phyloP scores from a whole-genome alignment of 495 filamentous ascomycete species.

The Talaromyces liani region DNA sequence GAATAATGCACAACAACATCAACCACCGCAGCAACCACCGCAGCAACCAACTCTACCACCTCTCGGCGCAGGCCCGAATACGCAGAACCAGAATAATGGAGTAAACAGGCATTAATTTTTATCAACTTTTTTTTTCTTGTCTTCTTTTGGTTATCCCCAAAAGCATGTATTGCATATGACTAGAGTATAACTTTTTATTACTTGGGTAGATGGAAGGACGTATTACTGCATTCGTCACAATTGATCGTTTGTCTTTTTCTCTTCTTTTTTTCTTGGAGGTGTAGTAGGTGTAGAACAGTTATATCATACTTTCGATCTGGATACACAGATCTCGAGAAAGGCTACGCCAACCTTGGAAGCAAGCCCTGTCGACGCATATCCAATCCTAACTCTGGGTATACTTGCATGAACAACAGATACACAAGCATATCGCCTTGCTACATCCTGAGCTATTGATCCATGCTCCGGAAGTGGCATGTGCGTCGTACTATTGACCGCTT shows the following conservation, averaged over 20 bases:
- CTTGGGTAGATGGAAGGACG: background rate
- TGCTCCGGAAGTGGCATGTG: background rate
- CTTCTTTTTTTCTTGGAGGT: background rate
- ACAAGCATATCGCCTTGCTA: background rate
- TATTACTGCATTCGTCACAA: background rate
- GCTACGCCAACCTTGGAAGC: background rate
- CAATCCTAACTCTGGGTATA: background rate
- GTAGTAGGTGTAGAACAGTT: background rate
- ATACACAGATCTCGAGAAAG: background rate
- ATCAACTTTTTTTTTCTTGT: background rate
- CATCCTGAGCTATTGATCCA: background rate
- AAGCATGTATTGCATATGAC: slow-evolving; percentile 2
- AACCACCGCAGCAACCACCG: background rate
- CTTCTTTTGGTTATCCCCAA: background rate
- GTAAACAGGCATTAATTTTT: background rate
- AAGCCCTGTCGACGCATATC: background rate
- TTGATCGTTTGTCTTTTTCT: background rate
- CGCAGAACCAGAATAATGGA: background rate
- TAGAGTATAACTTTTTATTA: slow-evolving; percentile 2
- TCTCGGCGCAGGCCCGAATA: background rate
- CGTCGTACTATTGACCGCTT: background rate
- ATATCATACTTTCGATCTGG: background rate
- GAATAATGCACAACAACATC: background rate
- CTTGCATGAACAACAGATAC: background rate
- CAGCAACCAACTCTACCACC: background rate